Evolutionary conservation across 352 stramenopile genomes (phyloP).

Genomic region (Phytophthora nicotianae): DNA sequence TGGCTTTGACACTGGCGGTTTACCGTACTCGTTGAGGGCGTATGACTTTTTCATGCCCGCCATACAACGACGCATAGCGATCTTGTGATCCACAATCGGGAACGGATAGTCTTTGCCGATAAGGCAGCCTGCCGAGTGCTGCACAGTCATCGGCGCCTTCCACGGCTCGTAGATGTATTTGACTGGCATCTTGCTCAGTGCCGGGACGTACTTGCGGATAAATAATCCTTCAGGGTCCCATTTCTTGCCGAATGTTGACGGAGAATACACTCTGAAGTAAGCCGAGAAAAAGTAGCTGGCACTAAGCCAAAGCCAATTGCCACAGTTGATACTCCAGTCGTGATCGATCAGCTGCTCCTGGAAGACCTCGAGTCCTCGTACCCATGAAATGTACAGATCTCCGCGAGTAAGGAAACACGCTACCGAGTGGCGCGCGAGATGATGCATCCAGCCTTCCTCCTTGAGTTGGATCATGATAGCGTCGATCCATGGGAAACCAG

Average conservation of each 20-base stretch:
- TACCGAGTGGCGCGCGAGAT: constrained; percentile 93
- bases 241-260: constrained; percentile 95
- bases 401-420: constrained; percentile 98
- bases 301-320: constrained; percentile 98
- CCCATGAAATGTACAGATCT: constrained; percentile 96
- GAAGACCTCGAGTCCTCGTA: constrained; percentile 91
- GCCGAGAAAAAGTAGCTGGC: constrained; percentile 96
- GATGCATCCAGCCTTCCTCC: constrained; percentile 91
- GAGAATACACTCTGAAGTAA: constrained; percentile 97
- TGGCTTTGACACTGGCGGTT: constrained; percentile 15
- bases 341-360: constrained; percentile 96
- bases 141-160: constrained; percentile 92
- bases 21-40: constrained; percentile 44
- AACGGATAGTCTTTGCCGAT: constrained; percentile 95
- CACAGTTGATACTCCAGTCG: constrained; percentile 97
- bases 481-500: constrained; percentile 98
- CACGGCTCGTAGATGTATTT: constrained; percentile 99
- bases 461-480: constrained; percentile 96
- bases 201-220: constrained; percentile 94
- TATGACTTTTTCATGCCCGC: constrained; percentile 92
- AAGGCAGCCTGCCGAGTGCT: constrained; percentile 82
- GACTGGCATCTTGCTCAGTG: constrained; percentile 88
- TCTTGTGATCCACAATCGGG: constrained; percentile 95
- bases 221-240: constrained; percentile 93
- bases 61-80: constrained; percentile 91